These are phyloP conservation scores for Pythium scleroteichum DNA, from an alignment of 352 stramenopile genomes.

Conservation along the genomic window DNA sequence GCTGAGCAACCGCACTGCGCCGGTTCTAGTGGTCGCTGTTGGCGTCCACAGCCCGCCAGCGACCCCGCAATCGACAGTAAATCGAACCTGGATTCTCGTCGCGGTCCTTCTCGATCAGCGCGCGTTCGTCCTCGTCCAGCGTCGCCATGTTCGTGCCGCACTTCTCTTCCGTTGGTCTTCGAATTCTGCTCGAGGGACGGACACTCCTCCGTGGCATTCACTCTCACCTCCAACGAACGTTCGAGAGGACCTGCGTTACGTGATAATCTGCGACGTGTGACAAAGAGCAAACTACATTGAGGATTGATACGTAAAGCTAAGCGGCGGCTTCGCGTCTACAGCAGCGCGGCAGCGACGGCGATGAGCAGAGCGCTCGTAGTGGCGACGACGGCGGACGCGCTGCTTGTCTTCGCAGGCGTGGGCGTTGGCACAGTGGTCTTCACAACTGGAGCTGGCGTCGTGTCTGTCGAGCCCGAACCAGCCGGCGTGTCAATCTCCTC, in stretches of 20 bases:
- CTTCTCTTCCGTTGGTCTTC: no score
- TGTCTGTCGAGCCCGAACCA: no score
- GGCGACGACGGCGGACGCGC: no score
- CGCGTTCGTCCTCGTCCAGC: constrained; percentile 69
- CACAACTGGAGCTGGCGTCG: no score
- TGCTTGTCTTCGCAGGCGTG: no score
- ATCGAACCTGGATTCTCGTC: constrained; percentile 55
- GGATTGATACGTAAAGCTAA: no score
- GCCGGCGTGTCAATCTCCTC: background rate
- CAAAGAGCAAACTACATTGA: background rate
- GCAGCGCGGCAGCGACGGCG: background rate
- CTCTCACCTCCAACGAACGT: background rate
- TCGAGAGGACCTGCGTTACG: constrained; percentile 4
- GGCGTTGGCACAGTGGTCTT: no score
- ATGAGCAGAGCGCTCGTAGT: no score
- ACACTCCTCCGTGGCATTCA: background rate
- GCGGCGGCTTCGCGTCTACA: background rate
- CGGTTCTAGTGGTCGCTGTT: background rate
- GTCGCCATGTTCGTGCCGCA: no score
- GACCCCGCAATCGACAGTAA: constrained; percentile 4
- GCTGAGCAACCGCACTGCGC: background rate
- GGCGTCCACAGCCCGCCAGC: background rate
- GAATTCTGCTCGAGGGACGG: background rate
- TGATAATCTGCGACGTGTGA: constrained; percentile 24
- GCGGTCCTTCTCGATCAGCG: constrained; percentile 73